Percentiles rank a stretch among this genome's conserved stretches.
These are phyloP conservation scores for Penicillium italicum DNA, from an alignment of 2,329 filamentous ascomycete species.

Conservation along the genomic window DNA sequence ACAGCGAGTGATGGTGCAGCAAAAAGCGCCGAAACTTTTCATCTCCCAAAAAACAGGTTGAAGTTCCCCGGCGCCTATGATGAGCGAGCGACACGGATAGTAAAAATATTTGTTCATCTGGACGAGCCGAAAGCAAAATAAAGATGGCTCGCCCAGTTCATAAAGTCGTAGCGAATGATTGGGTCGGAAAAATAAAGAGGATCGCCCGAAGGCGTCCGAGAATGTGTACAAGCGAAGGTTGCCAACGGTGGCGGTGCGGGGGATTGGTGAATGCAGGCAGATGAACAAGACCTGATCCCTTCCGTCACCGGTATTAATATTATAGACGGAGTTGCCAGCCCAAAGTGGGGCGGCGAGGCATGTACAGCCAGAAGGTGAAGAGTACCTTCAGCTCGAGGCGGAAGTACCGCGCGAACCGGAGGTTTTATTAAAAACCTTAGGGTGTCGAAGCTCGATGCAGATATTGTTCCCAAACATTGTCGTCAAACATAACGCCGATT, in stretches of 20 bases:
- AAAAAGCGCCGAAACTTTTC: constrained; percentile 30
- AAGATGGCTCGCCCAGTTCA: constrained; percentile 29
- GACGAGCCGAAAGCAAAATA: constrained; percentile 28
- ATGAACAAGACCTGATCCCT: constrained; percentile 13
- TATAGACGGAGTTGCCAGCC: constrained; percentile 34
- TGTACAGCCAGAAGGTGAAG: constrained; percentile 36
- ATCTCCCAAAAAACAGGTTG: constrained; percentile 24
- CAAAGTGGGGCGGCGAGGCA: constrained; percentile 29
- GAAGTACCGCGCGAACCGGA: constrained; percentile 23
- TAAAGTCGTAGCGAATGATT: constrained; percentile 34
- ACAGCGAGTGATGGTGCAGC: constrained; percentile 41
- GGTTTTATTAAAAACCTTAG: constrained; percentile 37
- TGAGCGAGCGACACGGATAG: constrained; percentile 42
- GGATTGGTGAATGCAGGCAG: constrained; percentile 12
- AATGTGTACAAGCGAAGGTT: constrained; percentile 40
- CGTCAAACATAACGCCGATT: constrained; percentile 39
- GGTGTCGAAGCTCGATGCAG: constrained; percentile 40
- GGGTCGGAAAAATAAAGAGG: constrained; percentile 28
- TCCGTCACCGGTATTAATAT: constrained; percentile 38
- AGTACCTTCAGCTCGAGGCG: constrained; percentile 22
- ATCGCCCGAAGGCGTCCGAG: constrained; percentile 14
- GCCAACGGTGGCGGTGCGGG: constrained; percentile 26
- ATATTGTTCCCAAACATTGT: constrained; percentile 34
- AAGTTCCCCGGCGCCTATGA: constrained; percentile 35
- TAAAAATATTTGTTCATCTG: constrained; percentile 33